Evolutionary conservation across 805 yeast genomes (phyloP).

Genomic region (Trichomonascus vanleenenianus): DNA sequence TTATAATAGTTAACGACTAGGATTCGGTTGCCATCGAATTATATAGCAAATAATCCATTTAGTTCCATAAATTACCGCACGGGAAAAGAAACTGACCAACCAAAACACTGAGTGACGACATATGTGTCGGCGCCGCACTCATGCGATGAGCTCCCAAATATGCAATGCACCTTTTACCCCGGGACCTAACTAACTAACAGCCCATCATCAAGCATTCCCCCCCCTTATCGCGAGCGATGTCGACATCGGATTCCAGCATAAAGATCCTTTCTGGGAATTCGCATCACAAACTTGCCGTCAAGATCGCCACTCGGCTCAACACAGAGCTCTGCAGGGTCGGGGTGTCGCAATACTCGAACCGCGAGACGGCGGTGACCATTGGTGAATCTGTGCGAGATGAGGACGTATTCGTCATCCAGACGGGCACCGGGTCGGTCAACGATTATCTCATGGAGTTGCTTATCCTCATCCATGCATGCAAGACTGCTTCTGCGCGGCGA

Average conservation of each 20-base stretch:
- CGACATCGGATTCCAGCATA: slow-evolving; percentile 38
- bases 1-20: no score
- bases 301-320: slow-evolving; percentile 57
- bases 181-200: no score
- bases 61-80: no score
- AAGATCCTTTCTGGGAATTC: slow-evolving; percentile 65
- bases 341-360: slow-evolving; percentile 78
- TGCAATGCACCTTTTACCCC: no score
- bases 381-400: slow-evolving; percentile 89
- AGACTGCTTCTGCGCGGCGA: slow-evolving; percentile 89
- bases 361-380: slow-evolving; percentile 81
- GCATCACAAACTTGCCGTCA: slow-evolving; percentile 75
- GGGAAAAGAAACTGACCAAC: no score
- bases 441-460: slow-evolving; percentile 82
- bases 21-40: no score
- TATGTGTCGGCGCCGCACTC: no score
- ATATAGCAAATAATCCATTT: no score
- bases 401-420: slow-evolving; percentile 78
- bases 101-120: no score
- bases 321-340: slow-evolving; percentile 64
- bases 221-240: no score
- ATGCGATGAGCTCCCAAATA: no score
- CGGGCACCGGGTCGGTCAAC: slow-evolving; percentile 79
- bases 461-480: slow-evolving; percentile 88
- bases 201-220: no score